Evolutionary conservation across 2,329 filamentous ascomycete genomes (phyloP), one percentile per base, ranked within the genome.

Genomic region (Venturia carpophila): DNA sequence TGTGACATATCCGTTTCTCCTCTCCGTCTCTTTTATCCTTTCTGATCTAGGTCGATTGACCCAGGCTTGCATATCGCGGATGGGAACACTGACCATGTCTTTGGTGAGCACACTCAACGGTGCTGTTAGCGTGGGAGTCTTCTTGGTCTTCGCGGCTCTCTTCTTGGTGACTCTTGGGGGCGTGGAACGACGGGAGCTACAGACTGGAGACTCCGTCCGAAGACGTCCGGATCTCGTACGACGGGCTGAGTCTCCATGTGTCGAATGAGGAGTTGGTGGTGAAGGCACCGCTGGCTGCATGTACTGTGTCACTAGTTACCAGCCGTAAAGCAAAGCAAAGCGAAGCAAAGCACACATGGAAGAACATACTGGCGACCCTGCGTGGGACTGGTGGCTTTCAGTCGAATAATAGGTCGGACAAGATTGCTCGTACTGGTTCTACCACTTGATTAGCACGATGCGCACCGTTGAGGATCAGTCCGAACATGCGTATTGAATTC

Each of bases 1-100:
- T 71, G 93, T 91, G 69, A 97, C 84, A 73, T 92, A 92, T 34
- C 90, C 90, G 43, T 86, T 91, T 66, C 86, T 83, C 70, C 84
- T 83, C 55, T 85, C 83, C 11, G 88, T 86, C 74, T 96, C 92
- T 64, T 79, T 77, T 61, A 80, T 80, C 65, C 93, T 84, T 7
- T 82, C 82, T 65, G 90, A 87, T 1, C 80, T 77, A 11, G 89
- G 80, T 62, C 93, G 84, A 70, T 88, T 85, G 43, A 95, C 92
- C 80, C 89, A 96, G 34, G 81, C 80, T 63, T 88, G 85, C 78
- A 97, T 96, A 74, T 97, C 88, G 62, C 84, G 84, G 61, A 95
- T 80, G 0, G 84, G 82, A 47, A 91, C 81, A 64, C 82, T 73
- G 21, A 80, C 80, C 67, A 84, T 80, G 64, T 87, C 81, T 69